phyloP scores from a whole-genome alignment of 495 filamentous ascomycete genomes.

The Annulohypoxylon maeteangense region DNA sequence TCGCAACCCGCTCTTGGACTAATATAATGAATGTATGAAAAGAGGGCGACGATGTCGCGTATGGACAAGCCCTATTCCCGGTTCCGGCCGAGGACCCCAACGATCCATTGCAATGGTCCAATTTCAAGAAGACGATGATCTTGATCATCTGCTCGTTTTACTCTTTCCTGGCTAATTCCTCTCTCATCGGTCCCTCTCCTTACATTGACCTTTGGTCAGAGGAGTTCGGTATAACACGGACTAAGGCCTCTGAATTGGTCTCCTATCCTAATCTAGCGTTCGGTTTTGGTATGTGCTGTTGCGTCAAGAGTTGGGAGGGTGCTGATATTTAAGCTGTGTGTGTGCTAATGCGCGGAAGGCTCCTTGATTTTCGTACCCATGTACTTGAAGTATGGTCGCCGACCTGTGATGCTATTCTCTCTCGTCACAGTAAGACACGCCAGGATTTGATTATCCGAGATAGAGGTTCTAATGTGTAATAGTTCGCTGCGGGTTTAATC shows the following conservation, averaged over 20 bases:
- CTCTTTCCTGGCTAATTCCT: conserved; percentile 70
- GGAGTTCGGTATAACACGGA: conserved; percentile 63
- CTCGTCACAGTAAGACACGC: conserved; percentile 56
- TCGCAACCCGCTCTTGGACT: neutral
- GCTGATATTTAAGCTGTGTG: neutral
- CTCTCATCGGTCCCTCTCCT: conserved; percentile 67
- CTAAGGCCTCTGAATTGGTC: conserved; percentile 65
- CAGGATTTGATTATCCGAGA: neutral
- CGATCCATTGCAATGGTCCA: conserved; percentile 71
- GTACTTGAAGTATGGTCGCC: conserved; percentile 69
- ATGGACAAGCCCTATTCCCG: conserved; percentile 70
- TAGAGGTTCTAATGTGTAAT: conserved; percentile 9
- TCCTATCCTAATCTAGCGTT: conserved; percentile 72
- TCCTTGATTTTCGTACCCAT: conserved; percentile 68
- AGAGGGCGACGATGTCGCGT: conserved; percentile 69
- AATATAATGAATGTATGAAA: conserved; percentile 8
- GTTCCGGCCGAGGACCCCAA: conserved; percentile 72
- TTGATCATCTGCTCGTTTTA: conserved; percentile 68
- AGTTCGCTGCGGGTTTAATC: conserved; percentile 69
- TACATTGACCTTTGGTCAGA: conserved; percentile 68
- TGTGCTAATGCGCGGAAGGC: conserved; percentile 47
- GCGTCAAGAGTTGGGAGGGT: neutral
- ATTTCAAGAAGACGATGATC: conserved; percentile 69
- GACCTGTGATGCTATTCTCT: conserved; percentile 68
- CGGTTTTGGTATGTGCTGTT: conserved; percentile 60